Conservation (phyloP, 2,329 filamentous ascomycete genomes). For the Arthroderma uncinatum region DNA sequence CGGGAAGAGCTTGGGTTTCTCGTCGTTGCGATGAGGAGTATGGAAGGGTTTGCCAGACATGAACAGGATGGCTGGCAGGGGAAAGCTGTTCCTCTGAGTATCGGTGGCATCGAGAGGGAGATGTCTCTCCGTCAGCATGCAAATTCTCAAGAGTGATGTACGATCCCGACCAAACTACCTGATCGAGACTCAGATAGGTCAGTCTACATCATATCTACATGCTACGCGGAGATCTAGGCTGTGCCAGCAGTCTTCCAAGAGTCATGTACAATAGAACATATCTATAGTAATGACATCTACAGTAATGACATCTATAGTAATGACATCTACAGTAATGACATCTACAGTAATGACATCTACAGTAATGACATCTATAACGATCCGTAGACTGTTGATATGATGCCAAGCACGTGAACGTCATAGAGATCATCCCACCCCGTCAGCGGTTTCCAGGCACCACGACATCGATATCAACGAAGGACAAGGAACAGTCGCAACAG, state of each 20-base stretch:
- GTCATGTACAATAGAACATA: too few relatives aligned
- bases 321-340: too few relatives aligned
- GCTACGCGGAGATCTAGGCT: too few relatives aligned
- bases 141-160: background rate
- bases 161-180: too few relatives aligned
- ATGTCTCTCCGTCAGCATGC: slow-evolving; percentile 34
- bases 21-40: slow-evolving; percentile 71
- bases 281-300: too few relatives aligned
- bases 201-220: too few relatives aligned
- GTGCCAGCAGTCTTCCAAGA: too few relatives aligned
- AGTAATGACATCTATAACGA: too few relatives aligned
- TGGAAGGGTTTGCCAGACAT: slow-evolving; percentile 56
- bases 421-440: slow-evolving; percentile 1
- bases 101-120: slow-evolving; percentile 49
- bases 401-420: slow-evolving; percentile 4
- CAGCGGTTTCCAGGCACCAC: background rate
- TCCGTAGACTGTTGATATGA: background rate
- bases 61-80: slow-evolving; percentile 49
- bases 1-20: slow-evolving; percentile 88
- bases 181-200: too few relatives aligned
- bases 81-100: slow-evolving; percentile 46
- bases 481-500: too few relatives aligned
- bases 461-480: background rate
- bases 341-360: too few relatives aligned
- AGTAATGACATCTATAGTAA: too few relatives aligned